Evolutionary conservation across 1,284 basidiomycete species (phyloP), one percentile per base, ranked within the genome.

Genomic region (Ganoderma leucocontextum): DNA sequence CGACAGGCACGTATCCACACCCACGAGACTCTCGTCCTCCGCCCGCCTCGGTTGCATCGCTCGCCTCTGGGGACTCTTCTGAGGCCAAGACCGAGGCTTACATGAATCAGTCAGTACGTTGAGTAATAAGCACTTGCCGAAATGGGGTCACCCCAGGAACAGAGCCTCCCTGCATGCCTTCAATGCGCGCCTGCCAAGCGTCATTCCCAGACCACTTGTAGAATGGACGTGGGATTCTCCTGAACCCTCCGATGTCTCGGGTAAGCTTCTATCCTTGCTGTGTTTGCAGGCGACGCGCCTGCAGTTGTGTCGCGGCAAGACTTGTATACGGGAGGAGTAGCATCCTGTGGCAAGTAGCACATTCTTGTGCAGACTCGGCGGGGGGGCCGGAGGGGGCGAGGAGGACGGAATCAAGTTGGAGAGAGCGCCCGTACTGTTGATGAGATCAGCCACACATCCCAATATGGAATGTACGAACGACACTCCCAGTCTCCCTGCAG

Each of bases 1-100:
- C 64, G 68, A 67, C 72, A 75, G 73, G 73, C 70, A 73, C 73
- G 62, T 29, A 49, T 38, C 52, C 61, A 55, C 67, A 60, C 63
- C 36, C 53, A 10, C 39, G 39, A 19, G 35, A 39, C 25, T 62
- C 60, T 35, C 19, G 33, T 35, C 62, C 6, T 8, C 47, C 35
- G 9, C 62, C 35, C 49, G 47, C 35, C 22, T 35, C 49, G 17
- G 41, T 33, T n/a, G 35, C 25, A n/a, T 36, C 36, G 15, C 35
- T 36, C 55, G 33, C 35, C 35, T 2, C 35, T 35, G 9, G 19
- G 10, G 33, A 33, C 17, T 58, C 35, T 33, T 53, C 52, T 53
- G 55, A 58, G 55, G 36, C 19, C 38, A 22, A 58, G 4, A 38
- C 7, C 55, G 55, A 58, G 55, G 36, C 19, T 58, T 10, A 58